Base-by-base conservation (phyloP, 306 rosid genomes). In the Acacia melanoxylon region DNA sequence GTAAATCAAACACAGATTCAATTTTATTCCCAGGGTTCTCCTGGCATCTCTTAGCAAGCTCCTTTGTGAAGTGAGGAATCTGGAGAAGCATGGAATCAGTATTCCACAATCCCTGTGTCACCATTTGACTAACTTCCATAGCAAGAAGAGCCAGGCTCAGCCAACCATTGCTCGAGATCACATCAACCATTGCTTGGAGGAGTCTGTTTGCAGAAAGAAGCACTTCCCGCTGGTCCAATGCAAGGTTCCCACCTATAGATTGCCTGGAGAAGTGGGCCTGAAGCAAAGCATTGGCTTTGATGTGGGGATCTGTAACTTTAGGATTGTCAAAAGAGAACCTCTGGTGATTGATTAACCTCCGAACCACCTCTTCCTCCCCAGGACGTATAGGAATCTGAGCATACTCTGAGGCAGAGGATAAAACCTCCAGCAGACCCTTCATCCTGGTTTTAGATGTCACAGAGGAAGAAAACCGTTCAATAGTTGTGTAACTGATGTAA, bases 61-160 rank as follows among this genome's bases (percentile, higher is more conserved):
- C 99, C 87, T 90, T 92, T 29, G 97, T 91, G 86, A 95, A 93
- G 86, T 90, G 98, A 75, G 99, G 99, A 70, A 95, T 92, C 82
- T 95, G 99, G 33, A 91, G 85, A 48, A 95, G 92, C 97, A 91
- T 90, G 31, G 98, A 89, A 82, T 95, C 99, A n/a, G 94, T 88
- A 65, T 91, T 95, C 99, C 97, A 95, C 90, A 93, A 85, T 49
- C 95, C 97, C 77, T 95, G 99, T 14, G 97, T 95, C 74, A 95
- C 93, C 99, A 95, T 91, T 86, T 95, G 99, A 89, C 98, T 86
- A 17, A 93, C 92, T 87, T 95, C 99, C 99, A 95, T 95, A 17
- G 98, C 89, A 78, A 93, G 94, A 62, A 93, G 94, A 73, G 94
- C 94, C 46, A 91, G 86, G 84, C 67, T 89, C 77, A 95, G 90